phyloP scores from a whole-genome alignment of 2,329 filamentous ascomycete species.

The Verticillium longisporum region DNA sequence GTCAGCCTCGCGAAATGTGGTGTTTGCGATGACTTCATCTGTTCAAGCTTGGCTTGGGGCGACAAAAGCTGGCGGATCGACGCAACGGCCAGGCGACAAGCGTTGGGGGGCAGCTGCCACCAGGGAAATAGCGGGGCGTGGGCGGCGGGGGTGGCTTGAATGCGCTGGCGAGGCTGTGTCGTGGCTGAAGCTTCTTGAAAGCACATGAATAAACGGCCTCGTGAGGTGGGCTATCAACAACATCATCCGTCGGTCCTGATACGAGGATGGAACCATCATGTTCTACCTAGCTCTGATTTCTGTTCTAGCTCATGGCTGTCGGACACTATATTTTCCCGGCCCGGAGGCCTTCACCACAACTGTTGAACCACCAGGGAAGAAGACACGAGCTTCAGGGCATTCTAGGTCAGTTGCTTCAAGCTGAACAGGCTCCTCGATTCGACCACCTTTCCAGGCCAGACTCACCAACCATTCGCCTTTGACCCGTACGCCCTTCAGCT shows the following conservation, averaged over 20 bases:
- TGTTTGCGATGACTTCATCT: not conserved
- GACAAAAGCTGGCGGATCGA: not conserved
- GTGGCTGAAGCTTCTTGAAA: not conserved
- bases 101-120: not conserved
- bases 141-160: not conserved
- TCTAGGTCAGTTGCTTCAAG: not conserved
- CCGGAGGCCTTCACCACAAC: not conserved
- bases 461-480: constrained; percentile 8
- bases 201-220: too few relatives aligned
- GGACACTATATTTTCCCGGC: not conserved
- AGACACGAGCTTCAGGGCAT: not conserved
- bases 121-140: not conserved
- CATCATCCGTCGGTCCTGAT: too few relatives aligned
- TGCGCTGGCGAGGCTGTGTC: not conserved
- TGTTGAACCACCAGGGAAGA: constrained; percentile 1
- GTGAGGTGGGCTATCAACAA: not conserved
- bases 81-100: not conserved
- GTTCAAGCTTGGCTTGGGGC: not conserved
- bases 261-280: too few relatives aligned
- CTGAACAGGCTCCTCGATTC: constrained; percentile 2
- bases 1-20: not conserved
- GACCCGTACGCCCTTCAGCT: not conserved
- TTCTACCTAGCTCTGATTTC: too few relatives aligned
- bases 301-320: not conserved
- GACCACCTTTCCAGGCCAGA: constrained; percentile 3